Base-by-base conservation (phyloP, 2,329 filamentous ascomycete species). In the Epichloe glyceriae region DNA sequence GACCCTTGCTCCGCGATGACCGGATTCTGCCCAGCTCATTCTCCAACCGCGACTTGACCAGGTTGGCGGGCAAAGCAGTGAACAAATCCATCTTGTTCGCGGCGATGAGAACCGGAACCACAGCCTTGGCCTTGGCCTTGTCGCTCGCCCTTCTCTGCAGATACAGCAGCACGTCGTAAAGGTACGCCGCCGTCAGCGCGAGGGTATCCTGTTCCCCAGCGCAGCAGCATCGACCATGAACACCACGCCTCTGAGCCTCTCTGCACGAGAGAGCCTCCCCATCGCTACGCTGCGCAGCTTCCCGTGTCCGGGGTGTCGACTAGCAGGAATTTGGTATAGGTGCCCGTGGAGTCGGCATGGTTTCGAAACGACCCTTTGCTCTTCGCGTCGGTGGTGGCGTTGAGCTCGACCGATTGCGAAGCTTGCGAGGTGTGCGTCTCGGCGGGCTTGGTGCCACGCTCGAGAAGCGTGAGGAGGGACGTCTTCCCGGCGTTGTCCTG, bases 1-100 rank as follows among this genome's bases (percentile, higher is more conserved):
- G 67, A 0, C 88, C 89, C 69, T 86, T 91, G 59, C 83, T 86
- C 63, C 82, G 82, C 40, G 86, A 86, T 52, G 75, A 73, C 46
- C 91, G 79, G 49, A 97, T 85, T 47, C 85, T 80, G 26, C 83
- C 80, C 53, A 97, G 80, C 65, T 96, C 91, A 12, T 76, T 73
- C 69, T 97, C 90, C 14, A 98, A 73, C 56, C 78, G 80, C 49
- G 75, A 75, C 66, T 80, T 84, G 53, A 96, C 86, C 34, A 94
- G 73, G 5, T 78, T 76, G 0, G 86, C 79, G 0, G 93, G 93
- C 48, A 96, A 71, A 7, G 91, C 88, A 0, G 93, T 96, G 65
- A 98, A 98, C 1, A 98, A 75, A 65, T 98, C 93, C 63, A 89
- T 78, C 75, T 98, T 98, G 69, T 97, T 98, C 50, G 89, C 90